These are phyloP conservation scores for Agastache rugosa DNA, from an alignment of 257 asterid genomes.

Conservation along the genomic window DNA sequence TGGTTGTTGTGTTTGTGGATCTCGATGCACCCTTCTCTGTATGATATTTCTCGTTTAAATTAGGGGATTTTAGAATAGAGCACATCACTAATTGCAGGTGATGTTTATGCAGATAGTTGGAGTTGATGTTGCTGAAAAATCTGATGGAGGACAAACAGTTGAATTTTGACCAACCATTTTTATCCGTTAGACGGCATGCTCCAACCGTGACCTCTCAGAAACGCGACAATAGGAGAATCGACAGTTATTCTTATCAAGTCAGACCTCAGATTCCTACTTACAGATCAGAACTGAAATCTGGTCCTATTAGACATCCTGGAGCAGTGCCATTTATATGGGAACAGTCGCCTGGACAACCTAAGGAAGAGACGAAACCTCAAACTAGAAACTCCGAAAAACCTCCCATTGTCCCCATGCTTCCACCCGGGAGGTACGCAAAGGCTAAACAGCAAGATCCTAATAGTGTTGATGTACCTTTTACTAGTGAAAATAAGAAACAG, in stretches of 20 bases:
- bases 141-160: constrained; percentile 73
- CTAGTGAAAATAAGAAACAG: constrained; percentile 33
- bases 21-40: neutral
- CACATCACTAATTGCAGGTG: constrained; percentile 31
- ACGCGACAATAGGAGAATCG: constrained; percentile 34
- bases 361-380: constrained; percentile 47
- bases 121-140: constrained; percentile 49
- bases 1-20: neutral
- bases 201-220: constrained; percentile 42
- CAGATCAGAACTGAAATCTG: constrained; percentile 76
- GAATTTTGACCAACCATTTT: constrained; percentile 66
- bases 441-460: constrained; percentile 42
- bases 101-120: constrained; percentile 36
- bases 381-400: constrained; percentile 32
- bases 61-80: constrained; percentile 6
- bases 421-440: constrained; percentile 56
- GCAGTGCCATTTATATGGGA: constrained; percentile 89
- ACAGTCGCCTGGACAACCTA: constrained; percentile 79
- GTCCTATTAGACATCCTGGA: constrained; percentile 78
- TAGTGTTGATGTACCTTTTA: constrained; percentile 25
- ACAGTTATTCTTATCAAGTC: constrained; percentile 27
- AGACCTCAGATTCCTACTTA: constrained; percentile 56
- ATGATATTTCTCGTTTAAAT: neutral
- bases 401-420: constrained; percentile 67
- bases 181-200: constrained; percentile 68